Evolutionary conservation across 2,329 filamentous ascomycete genomes (phyloP).

Genomic region (Phialophora expanda): DNA sequence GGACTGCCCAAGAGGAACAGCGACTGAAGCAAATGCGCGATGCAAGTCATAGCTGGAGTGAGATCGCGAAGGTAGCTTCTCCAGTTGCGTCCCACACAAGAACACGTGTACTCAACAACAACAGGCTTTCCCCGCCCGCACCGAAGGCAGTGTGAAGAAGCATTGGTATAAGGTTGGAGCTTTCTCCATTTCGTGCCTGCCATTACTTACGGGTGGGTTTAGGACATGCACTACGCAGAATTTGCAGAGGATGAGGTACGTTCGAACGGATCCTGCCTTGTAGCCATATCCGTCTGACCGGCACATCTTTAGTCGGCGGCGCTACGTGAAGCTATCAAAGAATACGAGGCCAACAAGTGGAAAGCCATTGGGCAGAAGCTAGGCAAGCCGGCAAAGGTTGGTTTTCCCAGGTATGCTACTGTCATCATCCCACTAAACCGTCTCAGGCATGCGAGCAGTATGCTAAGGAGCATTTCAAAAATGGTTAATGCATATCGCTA

Average conservation of each 20-base stretch:
- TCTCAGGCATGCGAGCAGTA: slow-evolving; percentile 83
- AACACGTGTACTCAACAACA: slow-evolving; percentile 25
- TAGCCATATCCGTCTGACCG: background rate
- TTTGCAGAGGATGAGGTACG: slow-evolving; percentile 93
- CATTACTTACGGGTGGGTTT: slow-evolving; percentile 39
- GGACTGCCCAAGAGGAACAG: slow-evolving; percentile 93
- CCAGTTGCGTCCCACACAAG: slow-evolving; percentile 18
- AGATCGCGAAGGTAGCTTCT: slow-evolving; percentile 87
- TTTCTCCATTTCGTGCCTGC: slow-evolving; percentile 1
- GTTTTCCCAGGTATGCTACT: slow-evolving; percentile 38
- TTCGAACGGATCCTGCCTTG: background rate
- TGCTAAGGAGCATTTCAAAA: slow-evolving; percentile 87
- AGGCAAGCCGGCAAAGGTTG: slow-evolving; percentile 93
- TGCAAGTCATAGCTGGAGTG: slow-evolving; percentile 91
- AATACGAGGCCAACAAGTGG: slow-evolving; percentile 99
- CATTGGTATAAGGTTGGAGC: slow-evolving; percentile 92
- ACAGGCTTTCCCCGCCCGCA: slow-evolving; percentile 87
- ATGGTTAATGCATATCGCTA: slow-evolving; percentile 35
- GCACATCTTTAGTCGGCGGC: slow-evolving; percentile 47
- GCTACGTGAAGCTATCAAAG: slow-evolving; percentile 91
- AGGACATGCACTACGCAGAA: slow-evolving; percentile 99
- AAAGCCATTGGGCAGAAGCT: slow-evolving; percentile 96
- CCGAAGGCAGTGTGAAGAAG: slow-evolving; percentile 98
- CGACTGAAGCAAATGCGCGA: slow-evolving; percentile 93
- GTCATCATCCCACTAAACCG: background rate